phyloP scores from a whole-genome alignment of 805 yeast genomes.

The Pichia rugopelliculosa region DNA sequence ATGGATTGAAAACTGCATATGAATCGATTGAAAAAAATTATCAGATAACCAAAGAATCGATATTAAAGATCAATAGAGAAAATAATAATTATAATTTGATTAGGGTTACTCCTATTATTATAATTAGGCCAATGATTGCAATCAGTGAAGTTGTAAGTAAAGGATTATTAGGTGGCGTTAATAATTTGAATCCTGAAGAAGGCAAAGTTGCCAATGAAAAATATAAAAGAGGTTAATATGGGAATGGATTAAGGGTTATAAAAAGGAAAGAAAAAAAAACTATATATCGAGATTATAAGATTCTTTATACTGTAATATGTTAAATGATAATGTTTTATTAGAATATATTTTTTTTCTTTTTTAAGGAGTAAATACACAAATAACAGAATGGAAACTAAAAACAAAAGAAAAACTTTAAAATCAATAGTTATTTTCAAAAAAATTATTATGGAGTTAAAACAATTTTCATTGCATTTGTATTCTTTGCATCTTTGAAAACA shows the following conservation, averaged over 20 bases:
- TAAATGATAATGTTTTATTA: no score
- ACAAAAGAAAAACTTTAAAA: neutral
- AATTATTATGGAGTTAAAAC: slow-evolving; percentile 16
- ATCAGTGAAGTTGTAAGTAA: slow-evolving; percentile 86
- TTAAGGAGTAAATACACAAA: no score
- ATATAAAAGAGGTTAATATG: slow-evolving; percentile 33
- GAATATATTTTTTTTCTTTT: no score
- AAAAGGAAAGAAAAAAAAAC: no score
- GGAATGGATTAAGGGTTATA: neutral
- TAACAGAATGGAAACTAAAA: neutral
- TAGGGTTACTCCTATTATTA: slow-evolving; percentile 70
- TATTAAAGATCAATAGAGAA: slow-evolving; percentile 31
- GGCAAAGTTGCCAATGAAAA: slow-evolving; percentile 56
- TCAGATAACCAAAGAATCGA: slow-evolving; percentile 54
- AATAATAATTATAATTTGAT: slow-evolving; percentile 44
- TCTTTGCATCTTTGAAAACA: slow-evolving; percentile 44
- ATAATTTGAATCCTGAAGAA: slow-evolving; percentile 65
- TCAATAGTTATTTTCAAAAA: neutral
- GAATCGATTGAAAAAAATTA: slow-evolving; percentile 63
- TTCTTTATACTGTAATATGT: no score
- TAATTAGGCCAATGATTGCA: slow-evolving; percentile 83
- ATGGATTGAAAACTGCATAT: slow-evolving; percentile 74
- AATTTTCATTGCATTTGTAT: slow-evolving; percentile 50
- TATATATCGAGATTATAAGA: no score
- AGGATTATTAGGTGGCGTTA: slow-evolving; percentile 75